phyloP scores from a whole-genome alignment of 1,284 basidiomycete genomes.

The Anthracocystis panici-leucophaei region DNA sequence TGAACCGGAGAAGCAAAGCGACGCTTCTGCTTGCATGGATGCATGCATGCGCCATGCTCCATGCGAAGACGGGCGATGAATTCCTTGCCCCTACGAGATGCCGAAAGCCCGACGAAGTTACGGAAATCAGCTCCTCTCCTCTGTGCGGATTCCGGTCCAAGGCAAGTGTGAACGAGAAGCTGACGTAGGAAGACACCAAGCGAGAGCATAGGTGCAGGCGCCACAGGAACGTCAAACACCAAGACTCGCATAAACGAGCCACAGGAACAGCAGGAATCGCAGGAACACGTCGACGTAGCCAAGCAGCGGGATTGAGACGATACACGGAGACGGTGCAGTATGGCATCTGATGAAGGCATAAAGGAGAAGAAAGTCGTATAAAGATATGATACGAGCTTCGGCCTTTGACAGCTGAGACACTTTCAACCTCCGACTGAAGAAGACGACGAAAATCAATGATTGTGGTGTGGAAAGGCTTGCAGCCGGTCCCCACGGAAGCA shows the following conservation, averaged over 20 bases:
- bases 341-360: too few relatives aligned
- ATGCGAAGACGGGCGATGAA: not conserved
- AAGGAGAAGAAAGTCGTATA: not conserved
- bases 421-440: not conserved
- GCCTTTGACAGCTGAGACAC: constrained; percentile 26
- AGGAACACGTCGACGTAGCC: not conserved
- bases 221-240: constrained; percentile 2
- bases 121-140: too few relatives aligned
- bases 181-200: not conserved
- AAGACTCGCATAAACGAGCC: not conserved
- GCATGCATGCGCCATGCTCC: not conserved
- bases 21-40: not conserved
- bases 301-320: not conserved
- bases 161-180: not conserved
- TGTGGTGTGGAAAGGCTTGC: constrained; percentile 7
- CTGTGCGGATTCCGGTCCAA: not conserved
- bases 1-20: not conserved
- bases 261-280: not conserved
- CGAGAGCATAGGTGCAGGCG: not conserved
- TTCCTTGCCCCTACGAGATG: too few relatives aligned
- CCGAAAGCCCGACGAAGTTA: too few relatives aligned
- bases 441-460: not conserved
- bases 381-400: not conserved
- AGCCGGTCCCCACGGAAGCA: constrained; percentile 45
- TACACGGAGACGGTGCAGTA: too few relatives aligned